A percentile compares a stretch with the other conserved stretches of the same genome.
These are phyloP conservation scores for Mortierella sp. DNA, from an alignment of 371 early-diverging fungal genomes.

Conservation along the genomic window DNA sequence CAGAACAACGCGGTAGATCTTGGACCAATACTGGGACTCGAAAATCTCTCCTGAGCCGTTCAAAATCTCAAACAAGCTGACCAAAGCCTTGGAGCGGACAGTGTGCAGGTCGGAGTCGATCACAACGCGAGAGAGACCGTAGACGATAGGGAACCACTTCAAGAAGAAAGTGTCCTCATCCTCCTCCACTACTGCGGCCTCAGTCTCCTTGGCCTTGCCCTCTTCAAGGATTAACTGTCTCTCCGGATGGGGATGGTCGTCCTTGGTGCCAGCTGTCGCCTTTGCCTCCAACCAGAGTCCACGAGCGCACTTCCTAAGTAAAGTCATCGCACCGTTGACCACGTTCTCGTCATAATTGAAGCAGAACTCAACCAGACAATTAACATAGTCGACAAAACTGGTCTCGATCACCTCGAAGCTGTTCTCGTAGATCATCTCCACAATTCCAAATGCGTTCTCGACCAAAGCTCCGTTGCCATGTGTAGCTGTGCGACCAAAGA, in stretches of 20 bases:
- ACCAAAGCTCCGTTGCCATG: slow-evolving; percentile 66
- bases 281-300: slow-evolving; percentile 57
- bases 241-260: slow-evolving; percentile 32
- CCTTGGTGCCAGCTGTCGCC: slow-evolving; percentile 35
- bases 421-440: slow-evolving; percentile 70
- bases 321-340: slow-evolving; percentile 67
- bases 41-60: slow-evolving; percentile 77
- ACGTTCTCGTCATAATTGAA: slow-evolving; percentile 72
- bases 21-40: slow-evolving; percentile 81
- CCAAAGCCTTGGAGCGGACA: slow-evolving; percentile 84
- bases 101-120: slow-evolving; percentile 85
- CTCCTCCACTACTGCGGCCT: slow-evolving; percentile 39
- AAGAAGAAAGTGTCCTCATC: slow-evolving; percentile 78
- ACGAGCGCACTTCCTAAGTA: slow-evolving; percentile 70
- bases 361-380: slow-evolving; percentile 78
- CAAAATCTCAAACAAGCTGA: slow-evolving; percentile 81
- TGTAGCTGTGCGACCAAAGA: slow-evolving; percentile 65
- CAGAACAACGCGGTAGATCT: slow-evolving; percentile 81
- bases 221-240: slow-evolving; percentile 48
- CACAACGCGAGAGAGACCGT: slow-evolving; percentile 85
- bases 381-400: slow-evolving; percentile 76
- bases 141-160: slow-evolving; percentile 86
- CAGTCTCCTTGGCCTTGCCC: slow-evolving; percentile 57
- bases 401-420: slow-evolving; percentile 70
- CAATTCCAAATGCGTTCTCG: slow-evolving; percentile 65